Percentiles rank a stretch among this genome's conserved stretches.
These are phyloP conservation scores for Phanerochaete sordida DNA, from an alignment of 768 basidiomycete genomes.

Conservation along the genomic window DNA sequence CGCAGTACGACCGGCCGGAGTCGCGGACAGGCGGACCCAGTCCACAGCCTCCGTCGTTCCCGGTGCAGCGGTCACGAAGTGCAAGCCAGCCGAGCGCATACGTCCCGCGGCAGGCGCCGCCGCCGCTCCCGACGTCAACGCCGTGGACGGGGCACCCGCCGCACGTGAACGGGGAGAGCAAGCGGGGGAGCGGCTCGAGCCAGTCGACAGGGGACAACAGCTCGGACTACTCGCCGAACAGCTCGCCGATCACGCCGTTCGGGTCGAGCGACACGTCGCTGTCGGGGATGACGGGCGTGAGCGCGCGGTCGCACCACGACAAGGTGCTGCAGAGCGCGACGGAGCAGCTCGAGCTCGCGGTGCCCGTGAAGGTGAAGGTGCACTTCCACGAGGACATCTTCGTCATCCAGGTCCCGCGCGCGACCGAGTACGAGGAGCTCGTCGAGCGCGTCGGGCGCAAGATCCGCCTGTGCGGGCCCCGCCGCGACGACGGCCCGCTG, in stretches of 20 bases:
- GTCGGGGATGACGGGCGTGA: constrained; percentile 45
- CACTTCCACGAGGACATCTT: constrained; percentile 95
- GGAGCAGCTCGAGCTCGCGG: constrained; percentile 22
- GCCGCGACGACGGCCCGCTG: constrained; percentile 74
- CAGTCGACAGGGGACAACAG: constrained; percentile 71
- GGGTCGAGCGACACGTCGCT: constrained; percentile 87
- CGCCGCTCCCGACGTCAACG: constrained; percentile 44
- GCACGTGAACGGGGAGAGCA: constrained; percentile 40
- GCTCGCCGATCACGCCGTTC: constrained; percentile 86
- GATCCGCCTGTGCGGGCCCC: constrained; percentile 86
- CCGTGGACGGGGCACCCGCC: constrained; percentile 48
- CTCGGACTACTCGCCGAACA: constrained; percentile 83
- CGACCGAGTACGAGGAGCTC: constrained; percentile 77
- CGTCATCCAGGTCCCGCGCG: constrained; percentile 82
- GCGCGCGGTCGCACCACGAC: constrained; percentile 53
- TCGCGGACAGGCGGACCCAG: constrained; percentile 17
- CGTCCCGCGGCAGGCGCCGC: constrained; percentile 43
- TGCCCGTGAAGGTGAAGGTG: constrained; percentile 86
- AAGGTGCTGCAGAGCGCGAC: constrained; percentile 25
- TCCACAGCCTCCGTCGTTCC: constrained; percentile 19
- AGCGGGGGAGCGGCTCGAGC: constrained; percentile 83
- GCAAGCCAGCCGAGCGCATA: constrained; percentile 79
- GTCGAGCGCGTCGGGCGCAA: constrained; percentile 91
- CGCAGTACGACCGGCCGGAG: constrained; percentile 44
- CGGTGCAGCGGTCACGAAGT: constrained; percentile 56